phyloP scores from a whole-genome alignment of 2,329 filamentous ascomycete species.

The Calonectria naviculata region DNA sequence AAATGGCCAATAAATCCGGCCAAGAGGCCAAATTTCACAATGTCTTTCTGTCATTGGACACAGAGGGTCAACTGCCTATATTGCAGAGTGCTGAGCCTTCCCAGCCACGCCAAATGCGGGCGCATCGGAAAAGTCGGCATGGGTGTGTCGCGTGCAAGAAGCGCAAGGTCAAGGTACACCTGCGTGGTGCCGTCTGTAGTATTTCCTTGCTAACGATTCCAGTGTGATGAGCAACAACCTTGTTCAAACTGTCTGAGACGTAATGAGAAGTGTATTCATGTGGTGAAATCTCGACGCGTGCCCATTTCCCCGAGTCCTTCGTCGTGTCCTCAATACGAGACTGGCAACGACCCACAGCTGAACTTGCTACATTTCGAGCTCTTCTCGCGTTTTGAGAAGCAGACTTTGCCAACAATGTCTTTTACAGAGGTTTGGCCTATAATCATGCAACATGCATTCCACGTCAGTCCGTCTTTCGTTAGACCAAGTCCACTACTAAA shows the following conservation, averaged over 20 bases:
- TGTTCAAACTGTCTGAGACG: conserved; percentile 4
- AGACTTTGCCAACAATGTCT: not conserved
- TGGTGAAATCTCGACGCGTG: not conserved
- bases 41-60: not conserved
- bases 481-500: not conserved
- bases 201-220: not conserved
- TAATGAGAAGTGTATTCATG: not conserved
- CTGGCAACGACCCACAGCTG: not conserved
- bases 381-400: conserved; percentile 7
- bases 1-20: not conserved
- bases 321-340: not conserved
- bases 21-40: not conserved
- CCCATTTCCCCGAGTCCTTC: not conserved
- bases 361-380: conserved; percentile 11
- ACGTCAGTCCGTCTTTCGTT: not conserved
- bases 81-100: not conserved
- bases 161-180: conserved; percentile 3
- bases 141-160: conserved; percentile 4
- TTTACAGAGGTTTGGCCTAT: conserved; percentile 10
- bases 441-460: conserved; percentile 12
- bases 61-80: not conserved
- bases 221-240: conserved; percentile 5
- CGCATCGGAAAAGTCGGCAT: conserved; percentile 12
- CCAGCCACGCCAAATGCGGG: not conserved
- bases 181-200: no score